phyloP scores from a whole-genome alignment of 768 basidiomycete species.

The Calocybe indica region DNA sequence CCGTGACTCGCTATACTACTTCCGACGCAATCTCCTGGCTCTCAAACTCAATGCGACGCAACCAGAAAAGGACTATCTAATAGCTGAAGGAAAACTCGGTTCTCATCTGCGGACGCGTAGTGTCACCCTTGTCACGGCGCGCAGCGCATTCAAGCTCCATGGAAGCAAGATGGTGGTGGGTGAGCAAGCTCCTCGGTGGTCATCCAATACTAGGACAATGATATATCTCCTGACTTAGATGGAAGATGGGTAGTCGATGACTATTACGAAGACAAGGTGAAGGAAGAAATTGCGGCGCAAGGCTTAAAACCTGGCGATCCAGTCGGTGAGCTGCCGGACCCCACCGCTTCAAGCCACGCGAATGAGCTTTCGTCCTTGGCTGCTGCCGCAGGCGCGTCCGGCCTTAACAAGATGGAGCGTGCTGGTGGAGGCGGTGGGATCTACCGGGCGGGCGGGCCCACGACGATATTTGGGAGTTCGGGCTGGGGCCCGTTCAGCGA shows the following conservation, averaged over 20 bases:
- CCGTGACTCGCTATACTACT: conserved; percentile 97
- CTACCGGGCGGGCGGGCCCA: conserved; percentile 88
- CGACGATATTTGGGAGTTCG: conserved; percentile 81
- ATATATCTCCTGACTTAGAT: conserved; percentile 39
- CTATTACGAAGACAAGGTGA: conserved; percentile 86
- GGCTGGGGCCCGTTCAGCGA: conserved; percentile 89
- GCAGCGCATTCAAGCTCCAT: conserved; percentile 92
- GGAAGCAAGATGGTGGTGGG: conserved; percentile 88
- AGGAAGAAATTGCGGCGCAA: conserved; percentile 70
- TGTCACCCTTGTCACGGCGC: conserved; percentile 88
- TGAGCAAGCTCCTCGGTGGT: conserved; percentile 26
- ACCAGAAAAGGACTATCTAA: conserved; percentile 89
- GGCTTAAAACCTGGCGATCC: conserved; percentile 79
- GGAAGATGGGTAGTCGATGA: conserved; percentile 93
- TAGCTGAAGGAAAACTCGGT: conserved; percentile 81
- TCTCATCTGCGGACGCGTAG: conserved; percentile 85
- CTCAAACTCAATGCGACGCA: conserved; percentile 89
- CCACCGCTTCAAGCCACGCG: conserved; percentile 49
- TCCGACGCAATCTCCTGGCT: conserved; percentile 85
- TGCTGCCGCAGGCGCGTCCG: conserved; percentile 26
- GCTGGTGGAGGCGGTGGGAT: conserved; percentile 57
- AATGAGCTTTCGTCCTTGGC: conserved; percentile 34
- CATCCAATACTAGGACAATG: not conserved
- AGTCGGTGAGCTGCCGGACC: conserved; percentile 80
- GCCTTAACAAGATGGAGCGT: conserved; percentile 36